phyloP scores from a whole-genome alignment of 371 early-diverging fungal species.

The Apophysomyces ossiformis region DNA sequence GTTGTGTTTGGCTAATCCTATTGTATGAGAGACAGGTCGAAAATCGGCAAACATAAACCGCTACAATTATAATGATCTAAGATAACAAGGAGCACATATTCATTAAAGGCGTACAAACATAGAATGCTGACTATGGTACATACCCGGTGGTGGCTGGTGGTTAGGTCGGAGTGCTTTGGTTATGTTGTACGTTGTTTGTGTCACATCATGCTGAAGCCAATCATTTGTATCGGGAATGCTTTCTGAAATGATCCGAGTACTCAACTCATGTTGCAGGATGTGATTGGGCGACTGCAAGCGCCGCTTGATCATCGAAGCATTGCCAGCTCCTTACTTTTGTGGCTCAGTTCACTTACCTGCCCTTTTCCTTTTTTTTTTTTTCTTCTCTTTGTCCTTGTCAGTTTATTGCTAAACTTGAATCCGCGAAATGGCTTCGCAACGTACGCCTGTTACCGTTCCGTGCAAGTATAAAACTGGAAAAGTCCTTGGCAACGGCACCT shows the following conservation, averaged over 20 bases:
- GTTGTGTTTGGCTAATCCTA: neutral
- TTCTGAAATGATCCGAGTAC: neutral
- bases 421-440: slow-evolving; percentile 23
- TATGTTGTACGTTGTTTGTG: neutral
- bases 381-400: neutral
- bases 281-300: neutral
- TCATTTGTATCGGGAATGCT: neutral
- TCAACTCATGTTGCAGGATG: neutral
- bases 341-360: neutral
- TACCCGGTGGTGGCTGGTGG: too few relatives aligned
- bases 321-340: neutral
- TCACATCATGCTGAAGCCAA: neutral
- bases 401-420: neutral
- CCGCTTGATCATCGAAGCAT: neutral
- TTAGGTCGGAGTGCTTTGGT: neutral
- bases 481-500: slow-evolving; percentile 71
- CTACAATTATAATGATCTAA: too few relatives aligned
- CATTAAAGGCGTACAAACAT: too few relatives aligned
- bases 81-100: too few relatives aligned
- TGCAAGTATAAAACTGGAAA: slow-evolving; percentile 75
- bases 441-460: slow-evolving; percentile 55
- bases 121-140: too few relatives aligned
- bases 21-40: neutral
- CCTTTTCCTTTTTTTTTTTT: neutral
- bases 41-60: neutral